Conservation (phyloP, 1,284 basidiomycete species). For the Trametes pubescens region DNA sequence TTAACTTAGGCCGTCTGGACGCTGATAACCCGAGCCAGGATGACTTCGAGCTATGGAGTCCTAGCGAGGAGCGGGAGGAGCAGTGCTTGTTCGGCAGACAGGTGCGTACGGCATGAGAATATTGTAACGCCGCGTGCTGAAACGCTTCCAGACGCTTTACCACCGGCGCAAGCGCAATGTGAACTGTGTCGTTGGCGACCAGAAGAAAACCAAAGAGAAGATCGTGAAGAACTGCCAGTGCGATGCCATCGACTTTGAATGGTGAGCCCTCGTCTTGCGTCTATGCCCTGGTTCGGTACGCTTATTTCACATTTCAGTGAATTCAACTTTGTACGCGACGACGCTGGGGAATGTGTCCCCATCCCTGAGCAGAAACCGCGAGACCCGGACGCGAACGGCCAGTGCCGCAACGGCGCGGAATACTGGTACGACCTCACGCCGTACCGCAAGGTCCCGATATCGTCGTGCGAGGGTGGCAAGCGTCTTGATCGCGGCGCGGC, state of each 20-base stretch:
- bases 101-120: slow-evolving; percentile 49
- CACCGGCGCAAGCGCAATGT: slow-evolving; percentile 84
- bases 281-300: neutral
- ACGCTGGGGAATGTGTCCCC: slow-evolving; percentile 77
- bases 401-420: slow-evolving; percentile 68
- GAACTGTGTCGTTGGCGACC: slow-evolving; percentile 85
- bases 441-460: slow-evolving; percentile 90
- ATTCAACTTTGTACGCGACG: slow-evolving; percentile 85
- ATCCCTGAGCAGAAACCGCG: slow-evolving; percentile 55
- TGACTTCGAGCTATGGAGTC: slow-evolving; percentile 96
- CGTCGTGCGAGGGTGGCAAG: slow-evolving; percentile 80
- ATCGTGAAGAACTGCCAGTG: slow-evolving; percentile 82
- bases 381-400: slow-evolving; percentile 44
- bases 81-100: slow-evolving; percentile 87
- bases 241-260: slow-evolving; percentile 84
- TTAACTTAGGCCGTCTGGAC: slow-evolving; percentile 67
- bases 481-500: slow-evolving; percentile 74
- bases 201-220: slow-evolving; percentile 58
- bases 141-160: slow-evolving; percentile 72
- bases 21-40: slow-evolving; percentile 79
- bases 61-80: slow-evolving; percentile 82
- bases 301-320: slow-evolving; percentile 64
- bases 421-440: slow-evolving; percentile 93
- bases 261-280: slow-evolving; percentile 57
- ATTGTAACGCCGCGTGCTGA: slow-evolving; percentile 4